Base-by-base conservation (phyloP, 192 early-diverging fungal genomes). In the Coemansia sp. region DNA sequence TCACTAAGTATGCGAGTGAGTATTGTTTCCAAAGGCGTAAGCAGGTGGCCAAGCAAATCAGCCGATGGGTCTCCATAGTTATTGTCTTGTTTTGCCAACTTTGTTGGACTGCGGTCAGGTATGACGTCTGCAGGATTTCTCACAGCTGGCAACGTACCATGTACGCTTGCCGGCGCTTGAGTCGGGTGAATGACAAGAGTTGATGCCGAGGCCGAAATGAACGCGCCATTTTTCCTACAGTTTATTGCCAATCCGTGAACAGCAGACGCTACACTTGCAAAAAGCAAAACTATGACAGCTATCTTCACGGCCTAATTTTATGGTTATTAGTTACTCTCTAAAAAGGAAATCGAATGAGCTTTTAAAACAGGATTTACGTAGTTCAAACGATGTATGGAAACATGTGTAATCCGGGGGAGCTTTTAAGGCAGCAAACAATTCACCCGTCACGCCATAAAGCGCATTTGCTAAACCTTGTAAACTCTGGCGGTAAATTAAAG, bases 141-240 rank as follows among this genome's bases (percentile, higher is more conserved):
- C 28, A 31, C 28, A 31, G 28, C 28, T 42, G 40, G 15, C 40
- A 42, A 42, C 9, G 40, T 0, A 12, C 15, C 9, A n/a, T 42
- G 40, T n/a, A 4, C 15, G 40, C 12, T 42, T n/a, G 12, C 40
- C 12, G 12, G 11, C 4, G 46, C n/a, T 48, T 48, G 46, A 31
- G 28, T 31, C 28, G 28, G 28, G 5, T 31, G 28, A 31, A 31
- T 31, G 7, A 6, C 28, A 31, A 31, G 6, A 31, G 28, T 31
- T 31, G 28, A 31, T 31, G 5, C 6, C 28, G 28, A 31, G 28
- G 28, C 28, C 28, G 28, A 31, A 31, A 31, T 31, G 28, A 6
- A 31, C 28, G 66, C 46, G 20, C 62, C 67, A 42, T 70, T 70
- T 63, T 68, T 68, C 61, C 67, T 62, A 56, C 70, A 63, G 57